Evolutionary conservation across 108 stramenopile genomes (phyloP).

Genomic region (Skeletonema potamos): DNA sequence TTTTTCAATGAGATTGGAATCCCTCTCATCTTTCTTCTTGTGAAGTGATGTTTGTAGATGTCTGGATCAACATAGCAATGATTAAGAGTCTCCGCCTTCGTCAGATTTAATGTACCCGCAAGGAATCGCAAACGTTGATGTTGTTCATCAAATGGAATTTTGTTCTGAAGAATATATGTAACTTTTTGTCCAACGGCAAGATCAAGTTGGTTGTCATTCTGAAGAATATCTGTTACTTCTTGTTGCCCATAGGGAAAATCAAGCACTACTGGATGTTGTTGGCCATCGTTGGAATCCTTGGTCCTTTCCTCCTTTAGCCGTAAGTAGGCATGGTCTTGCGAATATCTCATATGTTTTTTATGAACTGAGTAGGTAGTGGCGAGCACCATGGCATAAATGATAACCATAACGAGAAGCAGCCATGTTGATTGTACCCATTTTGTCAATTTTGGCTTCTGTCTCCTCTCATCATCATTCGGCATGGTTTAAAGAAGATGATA

Average conservation of each 20-base stretch:
- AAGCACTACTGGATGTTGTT: not conserved
- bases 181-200: not conserved
- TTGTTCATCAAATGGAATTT: not conserved
- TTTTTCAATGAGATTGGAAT: slow-evolving; percentile 31
- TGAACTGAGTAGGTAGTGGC: not conserved
- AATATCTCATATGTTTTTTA: not conserved
- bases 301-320: not conserved
- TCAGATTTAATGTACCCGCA: slow-evolving; percentile 18
- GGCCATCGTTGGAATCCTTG: not conserved
- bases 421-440: not conserved
- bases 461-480: not conserved
- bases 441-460: not conserved
- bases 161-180: not conserved
- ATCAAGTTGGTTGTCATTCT: not conserved
- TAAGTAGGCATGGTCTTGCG: not conserved
- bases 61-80: slow-evolving; percentile 35
- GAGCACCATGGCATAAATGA: not conserved
- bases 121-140: slow-evolving; percentile 11
- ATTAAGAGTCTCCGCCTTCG: slow-evolving; percentile 21
- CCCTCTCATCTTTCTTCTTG: slow-evolving; percentile 1
- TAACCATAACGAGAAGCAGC: not conserved
- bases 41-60: slow-evolving; percentile 20
- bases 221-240: not conserved
- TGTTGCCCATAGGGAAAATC: not conserved
- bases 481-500: not conserved